Percentiles rank a stretch among this genome's conserved stretches.
phyloP scores from a whole-genome alignment of 75 land plant species.

The Sequoiadendron giganteum region DNA sequence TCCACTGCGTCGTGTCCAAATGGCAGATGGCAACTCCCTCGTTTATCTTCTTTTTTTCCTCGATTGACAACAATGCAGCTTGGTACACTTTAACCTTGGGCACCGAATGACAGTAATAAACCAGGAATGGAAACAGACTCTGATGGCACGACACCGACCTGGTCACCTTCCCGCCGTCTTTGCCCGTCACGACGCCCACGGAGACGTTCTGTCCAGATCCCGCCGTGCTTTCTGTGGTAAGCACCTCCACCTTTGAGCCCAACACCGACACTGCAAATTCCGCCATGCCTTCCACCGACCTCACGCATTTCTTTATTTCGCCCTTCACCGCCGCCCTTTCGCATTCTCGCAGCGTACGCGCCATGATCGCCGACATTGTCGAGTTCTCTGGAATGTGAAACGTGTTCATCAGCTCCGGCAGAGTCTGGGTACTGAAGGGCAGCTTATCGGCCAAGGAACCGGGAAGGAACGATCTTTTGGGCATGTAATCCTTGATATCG shows the following conservation, averaged over 20 bases:
- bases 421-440: no score
- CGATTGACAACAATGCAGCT: background rate
- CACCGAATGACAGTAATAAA: constrained; percentile 26
- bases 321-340: no score
- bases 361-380: no score
- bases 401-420: no score
- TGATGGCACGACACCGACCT: constrained; percentile 12
- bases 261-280: no score
- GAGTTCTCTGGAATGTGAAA: no score
- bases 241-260: no score
- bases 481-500: constrained; percentile 20
- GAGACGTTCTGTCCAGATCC: background rate
- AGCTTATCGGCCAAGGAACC: no score
- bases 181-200: constrained; percentile 26
- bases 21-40: constrained; percentile 31
- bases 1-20: no score
- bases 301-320: no score
- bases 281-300: no score
- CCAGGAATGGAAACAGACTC: constrained; percentile 10
- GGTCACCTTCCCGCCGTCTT: constrained; percentile 31
- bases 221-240: constrained; percentile 12
- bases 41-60: background rate
- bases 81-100: constrained; percentile 21
- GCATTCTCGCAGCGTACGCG: no score
- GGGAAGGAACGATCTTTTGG: constrained; percentile 24